Conservation (phyloP, 495 filamentous ascomycete species). For the Penicillium fimorum region DNA sequence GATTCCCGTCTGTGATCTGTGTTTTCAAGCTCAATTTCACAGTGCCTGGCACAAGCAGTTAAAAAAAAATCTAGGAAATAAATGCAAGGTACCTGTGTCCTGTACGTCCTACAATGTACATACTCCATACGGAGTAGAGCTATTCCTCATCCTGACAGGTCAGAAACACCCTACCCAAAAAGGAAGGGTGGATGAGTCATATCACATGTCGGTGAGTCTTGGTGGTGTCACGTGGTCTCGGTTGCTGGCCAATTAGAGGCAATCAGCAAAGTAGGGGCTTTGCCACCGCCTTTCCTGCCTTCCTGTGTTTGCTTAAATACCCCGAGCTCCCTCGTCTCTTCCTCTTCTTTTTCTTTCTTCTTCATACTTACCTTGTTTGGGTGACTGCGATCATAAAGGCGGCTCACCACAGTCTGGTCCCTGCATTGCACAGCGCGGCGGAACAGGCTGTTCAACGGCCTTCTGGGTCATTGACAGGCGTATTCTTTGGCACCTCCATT, state of each 20-base stretch:
- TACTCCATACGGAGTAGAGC: neutral
- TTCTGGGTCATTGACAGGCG: constrained; percentile 63
- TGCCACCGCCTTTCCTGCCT: constrained; percentile 29
- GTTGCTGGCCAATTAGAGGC: neutral
- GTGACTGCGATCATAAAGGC: constrained; percentile 61
- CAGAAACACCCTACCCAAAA: neutral
- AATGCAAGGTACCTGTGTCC: constrained; percentile 7
- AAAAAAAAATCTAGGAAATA: neutral
- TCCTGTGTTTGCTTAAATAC: constrained; percentile 28
- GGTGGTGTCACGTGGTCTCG: neutral
- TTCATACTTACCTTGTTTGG: constrained; percentile 77
- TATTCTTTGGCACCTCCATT: constrained; percentile 64
- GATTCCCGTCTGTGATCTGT: constrained; percentile 31
- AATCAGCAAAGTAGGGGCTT: rapidly evolving
- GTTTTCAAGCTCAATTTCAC: neutral
- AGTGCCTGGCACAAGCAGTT: neutral
- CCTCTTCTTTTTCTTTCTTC: constrained; percentile 48
- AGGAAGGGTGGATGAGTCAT: constrained; percentile 1
- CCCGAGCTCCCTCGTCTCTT: constrained; percentile 17
- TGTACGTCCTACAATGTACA: neutral
- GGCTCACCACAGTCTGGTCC: constrained; percentile 58
- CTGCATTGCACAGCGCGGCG: constrained; percentile 71
- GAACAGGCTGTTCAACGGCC: constrained; percentile 58
- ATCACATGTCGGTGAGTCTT: neutral
- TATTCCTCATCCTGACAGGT: neutral